phyloP scores from a whole-genome alignment of 2,329 filamentous ascomycete genomes.

The Ophiocordyceps camponoti-floridani region DNA sequence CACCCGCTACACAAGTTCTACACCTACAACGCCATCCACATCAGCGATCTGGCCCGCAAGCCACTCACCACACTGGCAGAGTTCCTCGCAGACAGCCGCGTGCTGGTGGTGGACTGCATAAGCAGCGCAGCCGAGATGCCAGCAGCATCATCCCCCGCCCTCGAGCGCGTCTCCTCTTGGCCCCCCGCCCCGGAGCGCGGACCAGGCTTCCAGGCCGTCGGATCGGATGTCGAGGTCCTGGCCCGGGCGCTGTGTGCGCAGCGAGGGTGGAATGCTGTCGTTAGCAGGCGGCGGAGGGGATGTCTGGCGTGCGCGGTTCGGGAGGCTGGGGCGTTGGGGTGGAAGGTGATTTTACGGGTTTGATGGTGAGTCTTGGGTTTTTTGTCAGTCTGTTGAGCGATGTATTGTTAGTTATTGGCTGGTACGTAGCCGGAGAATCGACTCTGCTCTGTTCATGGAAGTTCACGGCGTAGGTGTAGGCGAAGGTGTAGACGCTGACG shows the following conservation, averaged over 20 bases:
- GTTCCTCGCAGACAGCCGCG: slow-evolving; percentile 21
- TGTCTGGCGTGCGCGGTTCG: slow-evolving; percentile 60
- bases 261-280: slow-evolving; percentile 54
- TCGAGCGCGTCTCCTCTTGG: slow-evolving; percentile 16
- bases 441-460: too few relatives aligned
- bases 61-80: slow-evolving; percentile 26
- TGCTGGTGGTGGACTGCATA: slow-evolving; percentile 47
- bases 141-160: slow-evolving; percentile 31
- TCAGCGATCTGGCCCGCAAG: slow-evolving; percentile 35
- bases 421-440: too few relatives aligned
- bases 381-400: background rate
- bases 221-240: slow-evolving; percentile 51
- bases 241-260: slow-evolving; percentile 57
- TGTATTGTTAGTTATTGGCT: background rate
- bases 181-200: slow-evolving; percentile 14
- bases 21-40: slow-evolving; percentile 39
- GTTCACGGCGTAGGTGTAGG: too few relatives aligned
- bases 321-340: slow-evolving; percentile 53
- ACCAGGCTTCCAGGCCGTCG: slow-evolving; percentile 24
- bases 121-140: slow-evolving; percentile 27
- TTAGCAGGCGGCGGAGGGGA: slow-evolving; percentile 47
- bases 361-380: background rate
- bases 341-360: slow-evolving; percentile 47
- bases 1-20: slow-evolving; percentile 47
- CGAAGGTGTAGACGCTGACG: too few relatives aligned